A percentile compares a stretch with the other conserved stretches of the same genome.
Conservation (phyloP, 2,329 filamentous ascomycete species). For the Fusarium tricinctum region DNA sequence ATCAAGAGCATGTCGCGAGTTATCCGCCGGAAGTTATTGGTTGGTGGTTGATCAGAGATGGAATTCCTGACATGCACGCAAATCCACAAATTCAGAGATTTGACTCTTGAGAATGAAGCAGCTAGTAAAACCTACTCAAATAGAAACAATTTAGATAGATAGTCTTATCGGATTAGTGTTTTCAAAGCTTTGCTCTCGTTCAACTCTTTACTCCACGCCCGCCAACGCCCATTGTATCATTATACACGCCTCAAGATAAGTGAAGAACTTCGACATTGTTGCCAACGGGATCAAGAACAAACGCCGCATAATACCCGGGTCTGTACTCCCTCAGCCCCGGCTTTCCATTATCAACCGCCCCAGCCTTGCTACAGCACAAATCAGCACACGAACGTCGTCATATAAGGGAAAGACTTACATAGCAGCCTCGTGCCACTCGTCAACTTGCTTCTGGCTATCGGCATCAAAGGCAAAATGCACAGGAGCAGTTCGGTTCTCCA, state of each 20-base stretch:
- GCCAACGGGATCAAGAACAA: slow-evolving; percentile 63
- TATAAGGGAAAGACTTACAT: slow-evolving; percentile 36
- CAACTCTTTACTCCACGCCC: no score
- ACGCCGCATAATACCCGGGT: slow-evolving; percentile 65
- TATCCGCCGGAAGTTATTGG: slow-evolving; percentile 9
- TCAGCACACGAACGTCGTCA: not conserved
- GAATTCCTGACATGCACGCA: slow-evolving; percentile 18
- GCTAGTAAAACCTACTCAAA: not conserved
- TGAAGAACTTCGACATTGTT: slow-evolving; percentile 66
- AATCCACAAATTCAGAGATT: slow-evolving; percentile 14
- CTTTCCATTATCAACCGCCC: slow-evolving; percentile 63
- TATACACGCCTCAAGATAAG: slow-evolving; percentile 3
- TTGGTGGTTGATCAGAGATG: slow-evolving; percentile 17
- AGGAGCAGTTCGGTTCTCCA: slow-evolving; percentile 40
- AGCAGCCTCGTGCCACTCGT: slow-evolving; percentile 46
- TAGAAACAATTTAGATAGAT: not conserved
- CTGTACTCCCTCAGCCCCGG: slow-evolving; percentile 63
- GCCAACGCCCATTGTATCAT: not conserved
- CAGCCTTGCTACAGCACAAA: slow-evolving; percentile 53
- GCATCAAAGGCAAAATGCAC: slow-evolving; percentile 46
- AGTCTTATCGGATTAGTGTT: not conserved
- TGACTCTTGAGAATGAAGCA: not conserved
- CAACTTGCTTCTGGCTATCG: slow-evolving; percentile 34
- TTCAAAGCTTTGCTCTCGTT: no score
- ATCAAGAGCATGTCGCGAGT: not conserved